A percentile compares a stretch with the other conserved stretches of the same genome.
These are phyloP conservation scores for Trichoderma guizhouense DNA, from an alignment of 2,329 filamentous ascomycete genomes.

Conservation along the genomic window DNA sequence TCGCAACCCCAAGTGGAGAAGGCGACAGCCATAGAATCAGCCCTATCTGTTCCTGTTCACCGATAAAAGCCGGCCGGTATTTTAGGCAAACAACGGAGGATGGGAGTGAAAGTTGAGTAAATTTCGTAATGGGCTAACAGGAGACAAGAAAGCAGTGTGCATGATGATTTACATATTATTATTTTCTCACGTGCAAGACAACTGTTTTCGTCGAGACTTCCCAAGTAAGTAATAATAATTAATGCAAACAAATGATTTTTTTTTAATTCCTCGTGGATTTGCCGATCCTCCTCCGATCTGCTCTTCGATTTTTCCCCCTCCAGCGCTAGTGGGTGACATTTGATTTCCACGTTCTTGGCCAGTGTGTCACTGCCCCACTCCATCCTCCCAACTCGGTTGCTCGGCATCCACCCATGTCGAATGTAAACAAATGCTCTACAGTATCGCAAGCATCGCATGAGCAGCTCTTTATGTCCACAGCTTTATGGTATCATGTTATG, in stretches of 20 bases:
- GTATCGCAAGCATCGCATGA: neutral
- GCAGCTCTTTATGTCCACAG: neutral
- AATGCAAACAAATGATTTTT: neutral
- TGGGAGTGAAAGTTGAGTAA: neutral
- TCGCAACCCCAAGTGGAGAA: slow-evolving; percentile 6
- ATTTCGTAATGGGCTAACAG: neutral
- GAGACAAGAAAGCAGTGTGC: neutral
- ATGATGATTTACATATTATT: neutral
- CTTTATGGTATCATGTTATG: neutral
- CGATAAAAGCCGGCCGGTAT: neutral
- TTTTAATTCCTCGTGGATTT: neutral
- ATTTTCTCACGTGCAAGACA: neutral
- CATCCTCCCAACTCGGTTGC: neutral
- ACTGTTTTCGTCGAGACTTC: neutral
- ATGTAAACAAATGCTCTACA: slow-evolving; percentile 4
- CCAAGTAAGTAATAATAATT: neutral
- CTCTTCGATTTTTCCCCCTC: neutral
- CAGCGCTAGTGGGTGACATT: neutral
- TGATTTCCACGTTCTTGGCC: neutral
- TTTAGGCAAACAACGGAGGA: neutral
- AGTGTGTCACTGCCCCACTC: neutral
- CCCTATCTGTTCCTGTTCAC: neutral
- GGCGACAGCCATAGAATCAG: neutral
- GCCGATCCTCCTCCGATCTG: neutral
- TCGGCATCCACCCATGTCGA: neutral